Evolutionary conservation across 768 basidiomycete genomes (phyloP), one percentile per base, ranked within the genome.

Genomic region (Rhizopogon roseolus): DNA sequence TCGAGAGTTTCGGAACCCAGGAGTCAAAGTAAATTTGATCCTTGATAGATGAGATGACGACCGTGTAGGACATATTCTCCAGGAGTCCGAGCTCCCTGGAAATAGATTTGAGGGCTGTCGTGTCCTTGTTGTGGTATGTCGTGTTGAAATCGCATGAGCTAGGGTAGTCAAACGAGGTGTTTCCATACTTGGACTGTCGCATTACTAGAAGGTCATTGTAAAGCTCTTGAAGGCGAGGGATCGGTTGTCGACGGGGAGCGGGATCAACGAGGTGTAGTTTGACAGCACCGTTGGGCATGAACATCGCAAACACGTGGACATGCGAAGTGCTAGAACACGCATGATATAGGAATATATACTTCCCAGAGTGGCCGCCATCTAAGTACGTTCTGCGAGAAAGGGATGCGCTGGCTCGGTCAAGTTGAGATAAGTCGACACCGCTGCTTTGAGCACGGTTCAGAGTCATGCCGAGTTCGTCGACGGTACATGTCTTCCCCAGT

Each of bases 191-290:
- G 54, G 70, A 61, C 32, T 73, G 70, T 37, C 77, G 76, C 63
- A 86, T 82, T 55, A 77, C 72, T 34, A 81, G 66, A 38, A 84
- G 75, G 19, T 88, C 87, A 1, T 61, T 58, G 63, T 98, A 99
- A 27, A 79, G 74, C 50, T 90, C 86, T 29, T 82, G 73, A n/a
- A 98, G 78, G 43, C 84, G 85, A 5, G 84, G 75, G 29, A 98
- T 83, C 5, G 85, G 81, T 62, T 96, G 93, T 41, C 93, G 84
- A 38, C 85, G 84, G n/a, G 84, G 82, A 14, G 93, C 93, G 38
- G 86, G 86, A 67, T 98, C 97, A 53, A 98, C 94, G 49, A 97
- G 73, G 66, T 93, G 94, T 2, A 98, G 74, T 61, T 85, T 88
- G 37, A 86, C 85, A 9, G 71, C 57, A 0, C 86, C 86, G 28